Evolutionary conservation across 2,329 filamentous ascomycete genomes (phyloP).

Genomic region (Dactylonectria macrodidyma): DNA sequence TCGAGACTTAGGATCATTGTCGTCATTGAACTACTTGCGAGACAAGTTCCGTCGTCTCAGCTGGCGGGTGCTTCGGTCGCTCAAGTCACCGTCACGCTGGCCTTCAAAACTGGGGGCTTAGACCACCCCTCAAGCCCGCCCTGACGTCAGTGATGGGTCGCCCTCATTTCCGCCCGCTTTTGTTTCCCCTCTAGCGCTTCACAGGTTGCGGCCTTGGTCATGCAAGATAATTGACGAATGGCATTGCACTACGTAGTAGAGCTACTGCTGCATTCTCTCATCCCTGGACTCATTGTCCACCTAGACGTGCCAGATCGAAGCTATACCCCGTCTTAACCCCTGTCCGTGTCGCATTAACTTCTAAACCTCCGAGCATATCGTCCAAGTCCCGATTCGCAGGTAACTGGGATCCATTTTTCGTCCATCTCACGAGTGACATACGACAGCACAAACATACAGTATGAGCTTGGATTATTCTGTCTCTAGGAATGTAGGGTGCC

Average conservation of each 20-base stretch:
- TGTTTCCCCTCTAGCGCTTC: conserved; percentile 13
- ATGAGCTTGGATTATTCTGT: conserved; percentile 26
- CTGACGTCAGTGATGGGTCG: conserved; percentile 41
- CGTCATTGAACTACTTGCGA: conserved; percentile 14
- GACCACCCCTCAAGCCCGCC: conserved; percentile 19
- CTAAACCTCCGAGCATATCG: neutral
- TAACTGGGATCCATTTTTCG: neutral
- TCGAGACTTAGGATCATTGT: conserved; percentile 6
- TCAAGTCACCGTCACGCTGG: neutral
- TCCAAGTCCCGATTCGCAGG: neutral
- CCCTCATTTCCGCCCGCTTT: conserved; percentile 28
- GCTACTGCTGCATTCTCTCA: neutral
- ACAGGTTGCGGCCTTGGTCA: conserved; percentile 1
- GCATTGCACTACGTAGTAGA: neutral
- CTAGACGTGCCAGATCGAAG: neutral
- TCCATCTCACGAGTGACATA: neutral
- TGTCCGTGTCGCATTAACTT: neutral
- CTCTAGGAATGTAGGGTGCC: conserved; percentile 11
- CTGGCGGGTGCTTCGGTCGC: conserved; percentile 3
- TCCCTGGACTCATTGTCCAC: neutral
- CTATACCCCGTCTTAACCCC: neutral
- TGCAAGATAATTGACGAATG: neutral
- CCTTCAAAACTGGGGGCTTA: conserved; percentile 18
- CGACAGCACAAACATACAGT: neutral
- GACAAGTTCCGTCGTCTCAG: conserved; percentile 16